These are phyloP conservation scores for Solanum pinnatisectum DNA, from an alignment of 257 asterid genomes.

Conservation along the genomic window DNA sequence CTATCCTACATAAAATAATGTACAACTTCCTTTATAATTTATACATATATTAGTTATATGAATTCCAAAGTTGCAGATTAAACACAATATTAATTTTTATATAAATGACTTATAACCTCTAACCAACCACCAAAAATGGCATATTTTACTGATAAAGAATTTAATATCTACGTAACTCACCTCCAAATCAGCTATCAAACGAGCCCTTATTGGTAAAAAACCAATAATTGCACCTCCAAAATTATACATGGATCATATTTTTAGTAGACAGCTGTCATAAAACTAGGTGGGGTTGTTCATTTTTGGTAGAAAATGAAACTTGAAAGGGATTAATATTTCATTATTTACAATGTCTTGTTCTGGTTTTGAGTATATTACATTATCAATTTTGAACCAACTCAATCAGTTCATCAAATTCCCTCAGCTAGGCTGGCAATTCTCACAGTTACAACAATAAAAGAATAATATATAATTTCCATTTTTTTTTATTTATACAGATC, in stretches of 20 bases:
- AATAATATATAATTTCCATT: neutral
- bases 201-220: neutral
- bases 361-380: conserved; percentile 18
- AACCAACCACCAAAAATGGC: accelerated
- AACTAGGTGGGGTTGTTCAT: conserved; percentile 33
- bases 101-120: neutral
- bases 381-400: conserved; percentile 29
- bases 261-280: conserved; percentile 37
- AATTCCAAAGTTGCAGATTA: too few relatives aligned
- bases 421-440: conserved; percentile 43
- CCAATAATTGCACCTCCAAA: conserved; percentile 43
- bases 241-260: conserved; percentile 31
- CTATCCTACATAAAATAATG: neutral
- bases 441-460: neutral
- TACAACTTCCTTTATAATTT: neutral
- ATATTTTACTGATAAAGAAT: neutral
- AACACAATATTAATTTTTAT: neutral
- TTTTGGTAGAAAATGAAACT: conserved; percentile 25
- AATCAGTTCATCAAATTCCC: conserved; percentile 9
- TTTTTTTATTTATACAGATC: neutral
- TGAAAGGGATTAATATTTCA: conserved; percentile 13
- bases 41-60: neutral
- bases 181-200: neutral
- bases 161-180: neutral
- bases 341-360: conserved; percentile 30